Evolutionary conservation across 169 alveolate species (phyloP), one percentile per base, ranked within the genome.

Genomic region (Cystoisospora suis): DNA sequence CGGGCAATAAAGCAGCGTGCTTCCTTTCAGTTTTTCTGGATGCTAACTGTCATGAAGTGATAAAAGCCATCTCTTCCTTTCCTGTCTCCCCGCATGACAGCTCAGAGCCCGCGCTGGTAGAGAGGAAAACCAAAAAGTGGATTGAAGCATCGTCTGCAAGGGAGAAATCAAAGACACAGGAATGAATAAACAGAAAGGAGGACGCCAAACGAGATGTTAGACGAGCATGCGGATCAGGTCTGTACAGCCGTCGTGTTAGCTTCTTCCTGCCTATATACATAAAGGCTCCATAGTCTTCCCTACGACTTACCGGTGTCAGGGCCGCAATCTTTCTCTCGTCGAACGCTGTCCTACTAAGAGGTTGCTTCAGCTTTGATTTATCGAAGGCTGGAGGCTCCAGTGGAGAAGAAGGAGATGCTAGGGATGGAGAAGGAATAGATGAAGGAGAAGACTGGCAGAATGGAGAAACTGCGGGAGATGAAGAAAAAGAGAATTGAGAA

Each of bases 301-400:
- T n/a, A n/a, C n/a, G n/a, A n/a, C 77, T n/a, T 20, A 65, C 77
- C 77, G 77, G 45, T n/a, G 77, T 44, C 5, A 65, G 77, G 45
- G 77, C 77, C 38, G 77, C 77, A 12, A 32, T 44, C 34, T 65
- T 65, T 36, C 77, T 36, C 34, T 65, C 77, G 15, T 65, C 77
- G 44, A 65, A 65, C 36, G 34, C 42, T 1, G 77, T 65, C 77
- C 34, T 65, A 53, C 40, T 9, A 34, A 58, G 29, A 34, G 23
- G 72, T 9, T 29, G 15, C n/a, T 36, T 58, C 72, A 34, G 29
- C 72, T 2, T 36, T 36, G 72, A 9, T 29, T 4, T 7, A 58
- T 27, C 23, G 72, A 58, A 58, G 15, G 72, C 3, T 3, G 72
- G 12, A 2, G 72, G 29, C 23, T 29, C 6, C 23, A 34, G 72